Evolutionary conservation across 2,329 filamentous ascomycete genomes (phyloP), one percentile per base, ranked within the genome.

Genomic region (Dactylellina sp.): DNA sequence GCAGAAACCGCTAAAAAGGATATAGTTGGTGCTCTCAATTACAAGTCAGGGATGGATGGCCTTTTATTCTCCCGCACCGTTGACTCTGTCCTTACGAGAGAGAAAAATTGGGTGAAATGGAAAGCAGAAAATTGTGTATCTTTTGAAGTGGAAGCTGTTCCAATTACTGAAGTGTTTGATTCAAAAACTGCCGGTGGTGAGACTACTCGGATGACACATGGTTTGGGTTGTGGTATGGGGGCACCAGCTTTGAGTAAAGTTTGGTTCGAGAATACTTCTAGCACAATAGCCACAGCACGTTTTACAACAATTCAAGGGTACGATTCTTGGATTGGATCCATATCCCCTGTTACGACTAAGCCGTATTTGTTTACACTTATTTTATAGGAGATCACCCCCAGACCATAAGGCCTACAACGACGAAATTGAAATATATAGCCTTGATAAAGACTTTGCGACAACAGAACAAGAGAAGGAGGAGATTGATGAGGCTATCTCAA

Each of bases 21-120:
- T 35, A 61, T 75, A 39, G 85, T 85, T 5, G 96, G 98, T 78
- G 90, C 91, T 71, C 88, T 88, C 70, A 97, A 97, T 81, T 86
- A 99, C 65, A 90, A 91, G 79, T 86, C 89, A 78, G 91, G 91
- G 18, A 83, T 85, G 44, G 93, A 96, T 79, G 95, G 95, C 28
- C 91, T 92, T 76, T 96, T 96, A 81, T 99, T 98, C 81, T 91
- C 93, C 82, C 90, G 95, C 40, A 96, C 98, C 88, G 93, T 99
- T 32, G 94, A 98, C 80, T 98, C 93, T 11, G 94, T 99, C 32
- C 87, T 99, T 28, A 92, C 92, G 22, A 87, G 95, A 76, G 95
- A 99, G 81, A 98, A 97, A 84, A 97, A 98, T 80, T 99, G 96
- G 96, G 93, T 96, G 47, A 90, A 93, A 75, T 99, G 95, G 95